Base-by-base conservation (phyloP, 2,329 filamentous ascomycete genomes). In the Trichoderma hamatum region DNA sequence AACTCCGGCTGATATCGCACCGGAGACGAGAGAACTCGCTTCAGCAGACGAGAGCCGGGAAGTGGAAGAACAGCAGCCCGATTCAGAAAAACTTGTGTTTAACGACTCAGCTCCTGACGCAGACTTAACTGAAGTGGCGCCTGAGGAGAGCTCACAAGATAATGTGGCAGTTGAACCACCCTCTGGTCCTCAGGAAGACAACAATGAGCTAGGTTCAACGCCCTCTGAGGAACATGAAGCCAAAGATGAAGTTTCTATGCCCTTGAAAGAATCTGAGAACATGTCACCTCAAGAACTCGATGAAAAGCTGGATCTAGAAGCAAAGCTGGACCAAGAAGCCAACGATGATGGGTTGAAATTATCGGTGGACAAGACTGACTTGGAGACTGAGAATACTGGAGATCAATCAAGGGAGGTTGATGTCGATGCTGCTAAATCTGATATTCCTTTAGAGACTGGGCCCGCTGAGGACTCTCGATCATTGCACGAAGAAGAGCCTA, bases 181-280 rank as follows among this genome's bases (percentile, higher is more conserved):
- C 65, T 68, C 61, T 66, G 61, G 63, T 71, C 69, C 75, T 72
- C 72, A 76, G 73, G 74, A 76, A 72, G 74, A 76, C 68, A 73
- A 71, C 73, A 74, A 73, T 76, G 74, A 74, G 72, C 75, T 74
- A 62, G 75, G 72, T 73, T 72, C 72, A 52, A 75, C 74, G 69
- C 71, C 70, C 68, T 74, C 75, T 64, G 74, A 78, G 70, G 78
- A 79, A 69, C 76, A 79, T 69, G 78, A 79, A 66, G 72, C 76
- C 76, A 77, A 78, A 73, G 72, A 76, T 71, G 70, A 71, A 70
- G 75, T 75, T 72, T 72, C 72, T 75, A 70, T 74, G 72, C 70
- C 71, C 69, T 70, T 72, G 71, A 74, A 78, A 73, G 74, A 77
- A 72, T 70, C 74, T 69, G 70, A 78, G 69, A 72, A 69, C 65